Conservation (phyloP, 805 yeast genomes). For the Kluyveromyces nonfermentans region DNA sequence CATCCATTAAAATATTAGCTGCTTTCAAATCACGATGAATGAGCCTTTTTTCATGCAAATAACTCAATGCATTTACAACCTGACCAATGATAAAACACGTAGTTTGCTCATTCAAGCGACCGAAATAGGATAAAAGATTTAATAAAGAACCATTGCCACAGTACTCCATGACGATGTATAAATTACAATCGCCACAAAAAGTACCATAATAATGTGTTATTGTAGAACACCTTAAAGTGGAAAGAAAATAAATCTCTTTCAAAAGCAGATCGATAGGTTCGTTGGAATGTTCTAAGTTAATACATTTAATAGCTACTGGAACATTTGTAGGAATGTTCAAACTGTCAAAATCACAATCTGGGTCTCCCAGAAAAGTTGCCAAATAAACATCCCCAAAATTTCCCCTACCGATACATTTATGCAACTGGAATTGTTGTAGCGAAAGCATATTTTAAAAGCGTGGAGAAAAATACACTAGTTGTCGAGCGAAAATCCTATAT, state of each 20-base stretch:
- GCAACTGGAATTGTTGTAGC: constrained; percentile 6
- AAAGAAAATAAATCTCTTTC: constrained; percentile 71
- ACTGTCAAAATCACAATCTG: neutral
- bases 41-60: constrained; percentile 63
- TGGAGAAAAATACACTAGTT: neutral
- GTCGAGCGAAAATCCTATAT: neutral
- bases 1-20: constrained; percentile 75
- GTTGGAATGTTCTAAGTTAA: constrained; percentile 67
- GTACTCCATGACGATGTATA: constrained; percentile 91
- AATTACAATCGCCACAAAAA: constrained; percentile 48
- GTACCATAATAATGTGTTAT: constrained; percentile 64
- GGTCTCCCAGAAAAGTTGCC: constrained; percentile 29
- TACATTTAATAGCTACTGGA: constrained; percentile 76
- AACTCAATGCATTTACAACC: constrained; percentile 60
- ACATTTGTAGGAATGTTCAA: constrained; percentile 28
- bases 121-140: constrained; percentile 45
- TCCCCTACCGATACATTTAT: constrained; percentile 68
- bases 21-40: constrained; percentile 89
- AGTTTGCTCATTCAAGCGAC: constrained; percentile 32
- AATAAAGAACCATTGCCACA: constrained; percentile 93
- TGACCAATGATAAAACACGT: constrained; percentile 56
- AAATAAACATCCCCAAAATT: constrained; percentile 81
- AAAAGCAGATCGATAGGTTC: constrained; percentile 65
- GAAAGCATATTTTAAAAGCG: constrained; percentile 1
- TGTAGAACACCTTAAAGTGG: constrained; percentile 53